Conservation (phyloP, 1,284 basidiomycete genomes). For the Agroathelia rolfsii region DNA sequence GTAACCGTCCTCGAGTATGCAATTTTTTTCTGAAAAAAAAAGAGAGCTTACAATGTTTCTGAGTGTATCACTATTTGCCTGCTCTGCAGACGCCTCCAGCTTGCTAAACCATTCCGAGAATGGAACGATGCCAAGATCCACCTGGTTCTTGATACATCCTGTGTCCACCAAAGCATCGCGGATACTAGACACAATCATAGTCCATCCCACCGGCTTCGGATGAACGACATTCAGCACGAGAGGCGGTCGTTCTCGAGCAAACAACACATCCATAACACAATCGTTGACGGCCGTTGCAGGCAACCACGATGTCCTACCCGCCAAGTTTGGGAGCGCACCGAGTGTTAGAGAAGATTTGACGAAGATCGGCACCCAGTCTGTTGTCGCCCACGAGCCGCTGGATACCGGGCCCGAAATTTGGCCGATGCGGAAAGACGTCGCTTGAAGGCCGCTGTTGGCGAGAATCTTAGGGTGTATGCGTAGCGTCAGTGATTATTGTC, state of each 20-base stretch:
- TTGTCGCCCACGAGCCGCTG: constrained; percentile 31
- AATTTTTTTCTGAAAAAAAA: too few relatives aligned
- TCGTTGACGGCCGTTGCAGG: constrained; percentile 21
- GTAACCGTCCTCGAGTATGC: not conserved
- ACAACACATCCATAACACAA: constrained; percentile 22
- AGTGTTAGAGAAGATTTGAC: constrained; percentile 23
- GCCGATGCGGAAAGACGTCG: constrained; percentile 29
- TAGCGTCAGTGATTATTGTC: too few relatives aligned
- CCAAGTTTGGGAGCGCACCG: constrained; percentile 14
- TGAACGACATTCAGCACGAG: constrained; percentile 25
- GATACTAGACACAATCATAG: constrained; percentile 16
- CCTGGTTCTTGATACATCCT: constrained; percentile 13
- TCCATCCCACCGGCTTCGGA: constrained; percentile 24
- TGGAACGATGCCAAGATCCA: constrained; percentile 18
- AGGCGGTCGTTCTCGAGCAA: constrained; percentile 12
- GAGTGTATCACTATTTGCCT: constrained; percentile 12
- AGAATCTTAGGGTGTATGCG: too few relatives aligned
- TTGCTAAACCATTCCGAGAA: constrained; percentile 21
- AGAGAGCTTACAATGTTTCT: constrained; percentile 15
- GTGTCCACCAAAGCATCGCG: constrained; percentile 15
- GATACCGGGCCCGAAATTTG: constrained; percentile 29
- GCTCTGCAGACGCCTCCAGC: constrained; percentile 15
- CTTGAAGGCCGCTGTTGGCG: constrained; percentile 12
- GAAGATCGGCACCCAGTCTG: constrained; percentile 35
- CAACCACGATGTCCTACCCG: constrained; percentile 24